These are phyloP conservation scores for Saturnispora sekii DNA, from an alignment of 805 yeast genomes.

Conservation along the genomic window DNA sequence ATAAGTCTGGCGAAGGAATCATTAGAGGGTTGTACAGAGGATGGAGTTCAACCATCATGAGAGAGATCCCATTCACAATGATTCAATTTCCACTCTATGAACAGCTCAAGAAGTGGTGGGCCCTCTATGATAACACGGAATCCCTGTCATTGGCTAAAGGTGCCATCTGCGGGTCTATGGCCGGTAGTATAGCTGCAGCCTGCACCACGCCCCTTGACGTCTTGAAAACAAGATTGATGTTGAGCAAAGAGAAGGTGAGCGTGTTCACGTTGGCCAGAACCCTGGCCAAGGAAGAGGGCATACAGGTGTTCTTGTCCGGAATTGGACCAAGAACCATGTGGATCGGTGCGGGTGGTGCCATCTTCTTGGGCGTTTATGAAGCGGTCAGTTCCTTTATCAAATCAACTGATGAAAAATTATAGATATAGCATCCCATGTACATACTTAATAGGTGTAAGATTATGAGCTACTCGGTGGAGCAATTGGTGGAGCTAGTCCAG, in stretches of 20 bases:
- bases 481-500: too few species aligned
- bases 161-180: conserved; percentile 72
- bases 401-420: conserved; percentile 3
- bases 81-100: conserved; percentile 95
- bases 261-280: conserved; percentile 37
- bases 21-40: conserved; percentile 82
- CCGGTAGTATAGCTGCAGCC: conserved; percentile 80
- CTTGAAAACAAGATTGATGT: conserved; percentile 78
- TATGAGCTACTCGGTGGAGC: too few species aligned
- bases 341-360: conserved; percentile 98
- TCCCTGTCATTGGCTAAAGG: conserved; percentile 60
- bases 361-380: conserved; percentile 92
- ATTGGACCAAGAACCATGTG: conserved; percentile 94
- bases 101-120: conserved; percentile 55
- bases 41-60: conserved; percentile 81
- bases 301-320: conserved; percentile 64
- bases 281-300: conserved; percentile 66
- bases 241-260: conserved; percentile 42
- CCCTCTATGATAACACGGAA: conserved; percentile 30
- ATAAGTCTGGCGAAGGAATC: conserved; percentile 69
- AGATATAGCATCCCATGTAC: background rate
- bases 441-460: too few species aligned
- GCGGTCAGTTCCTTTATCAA: conserved; percentile 32
- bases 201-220: conserved; percentile 74
- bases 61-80: conserved; percentile 95